Percentiles rank a stretch among this genome's conserved stretches.
These are phyloP conservation scores for Rhizopus sp. DNA, from an alignment of 371 early-diverging fungal species.

Conservation along the genomic window DNA sequence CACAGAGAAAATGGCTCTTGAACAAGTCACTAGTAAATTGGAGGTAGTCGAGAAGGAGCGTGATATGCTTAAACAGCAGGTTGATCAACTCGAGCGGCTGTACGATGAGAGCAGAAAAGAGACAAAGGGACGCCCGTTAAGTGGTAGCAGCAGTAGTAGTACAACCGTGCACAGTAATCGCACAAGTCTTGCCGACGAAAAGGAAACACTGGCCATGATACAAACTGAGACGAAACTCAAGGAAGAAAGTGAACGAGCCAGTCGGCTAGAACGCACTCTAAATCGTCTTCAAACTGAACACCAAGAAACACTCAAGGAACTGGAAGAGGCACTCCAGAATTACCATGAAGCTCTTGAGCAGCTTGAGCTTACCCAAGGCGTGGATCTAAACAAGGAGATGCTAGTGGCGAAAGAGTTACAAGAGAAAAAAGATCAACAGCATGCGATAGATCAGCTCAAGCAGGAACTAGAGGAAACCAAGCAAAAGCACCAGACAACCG, in stretches of 20 bases:
- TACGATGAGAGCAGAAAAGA: neutral
- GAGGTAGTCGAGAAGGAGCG: constrained; percentile 26
- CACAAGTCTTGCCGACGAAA: constrained; percentile 38
- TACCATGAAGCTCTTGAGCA: constrained; percentile 28
- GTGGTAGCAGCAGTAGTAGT: constrained; percentile 6
- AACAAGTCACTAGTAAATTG: constrained; percentile 27
- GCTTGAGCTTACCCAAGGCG: constrained; percentile 5
- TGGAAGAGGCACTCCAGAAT: constrained; percentile 25
- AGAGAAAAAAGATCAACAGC: neutral
- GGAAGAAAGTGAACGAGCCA: constrained; percentile 20
- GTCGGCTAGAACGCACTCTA: constrained; percentile 14
- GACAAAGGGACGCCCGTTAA: neutral
- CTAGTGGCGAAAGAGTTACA: neutral
- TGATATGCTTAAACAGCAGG: constrained; percentile 22
- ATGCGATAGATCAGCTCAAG: constrained; percentile 1
- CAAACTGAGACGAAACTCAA: constrained; percentile 14
- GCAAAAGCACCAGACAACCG: neutral
- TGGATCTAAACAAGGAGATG: constrained; percentile 9
- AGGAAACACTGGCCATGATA: constrained; percentile 26
- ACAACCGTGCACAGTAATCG: constrained; percentile 17
- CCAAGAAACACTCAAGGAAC: constrained; percentile 23
- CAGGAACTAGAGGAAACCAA: constrained; percentile 1
- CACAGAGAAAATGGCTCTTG: constrained; percentile 34
- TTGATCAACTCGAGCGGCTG: constrained; percentile 3
- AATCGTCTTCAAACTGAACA: constrained; percentile 21